phyloP scores from a whole-genome alignment of 176 grass and related monocot species.

The Rhynchospora tenuis region DNA sequence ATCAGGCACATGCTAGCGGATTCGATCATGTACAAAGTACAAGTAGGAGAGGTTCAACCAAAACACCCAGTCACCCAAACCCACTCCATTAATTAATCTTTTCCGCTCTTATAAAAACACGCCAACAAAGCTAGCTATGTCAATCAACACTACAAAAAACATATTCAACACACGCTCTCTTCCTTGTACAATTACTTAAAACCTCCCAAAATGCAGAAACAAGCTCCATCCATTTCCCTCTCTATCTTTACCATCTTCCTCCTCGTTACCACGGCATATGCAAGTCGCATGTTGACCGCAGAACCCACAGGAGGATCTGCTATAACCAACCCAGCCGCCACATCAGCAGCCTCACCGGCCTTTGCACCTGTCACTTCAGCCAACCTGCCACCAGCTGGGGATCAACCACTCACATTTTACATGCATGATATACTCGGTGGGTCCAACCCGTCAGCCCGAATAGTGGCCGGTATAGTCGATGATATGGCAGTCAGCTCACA shows the following conservation, averaged over 20 bases:
- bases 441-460: conserved; percentile 64
- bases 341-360: not conserved
- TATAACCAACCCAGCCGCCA: not conserved
- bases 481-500: conserved; percentile 35
- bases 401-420: conserved; percentile 46
- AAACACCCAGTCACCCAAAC: not conserved
- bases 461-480: conserved; percentile 53
- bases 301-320: not conserved
- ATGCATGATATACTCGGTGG: conserved; percentile 70
- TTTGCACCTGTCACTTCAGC: conserved; percentile 12
- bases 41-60: conserved; percentile 15
- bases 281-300: conserved; percentile 22
- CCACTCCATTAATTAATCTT: conserved; percentile 23
- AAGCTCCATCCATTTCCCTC: not conserved
- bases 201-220: conserved; percentile 12
- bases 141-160: not conserved
- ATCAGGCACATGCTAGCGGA: not conserved
- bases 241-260: conserved; percentile 26
- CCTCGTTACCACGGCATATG: not conserved
- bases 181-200: not conserved
- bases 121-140: not conserved
- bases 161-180: not conserved
- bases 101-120: not conserved
- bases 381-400: conserved; percentile 15
- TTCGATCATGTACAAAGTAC: not conserved